Evolutionary conservation across 2,329 filamentous ascomycete genomes (phyloP), one percentile per base, ranked within the genome.

Genomic region (Cladosporium velox): DNA sequence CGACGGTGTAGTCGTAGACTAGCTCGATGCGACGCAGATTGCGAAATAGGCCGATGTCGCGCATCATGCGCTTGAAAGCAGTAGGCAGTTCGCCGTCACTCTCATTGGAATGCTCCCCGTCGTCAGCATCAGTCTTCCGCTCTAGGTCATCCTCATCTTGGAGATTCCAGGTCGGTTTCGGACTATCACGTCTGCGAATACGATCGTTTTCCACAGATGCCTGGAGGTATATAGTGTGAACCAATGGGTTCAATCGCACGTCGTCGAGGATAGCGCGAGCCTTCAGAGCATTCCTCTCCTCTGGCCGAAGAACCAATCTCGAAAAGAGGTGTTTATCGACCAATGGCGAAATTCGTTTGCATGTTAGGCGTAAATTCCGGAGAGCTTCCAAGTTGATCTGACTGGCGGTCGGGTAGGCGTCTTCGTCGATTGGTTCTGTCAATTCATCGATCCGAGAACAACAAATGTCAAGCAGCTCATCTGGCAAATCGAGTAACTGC

Each of bases 21-120:
- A 61, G n/a, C 41, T 61, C 59, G 14, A 61, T 21, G 41, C 38
- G 41, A 8, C 41, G 38, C 14, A 61, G 44, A 14, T 51, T 61
- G 15, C 21, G 18, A 41, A 61, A 51, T 4, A 35, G 18, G 12
- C 59, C 59, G 15, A 61, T 61, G 28, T n/a, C 26, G 18, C 21
- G 2, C 26, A 61, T 12, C 41, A 49, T n/a, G 21, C 41, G 38
- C 10, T 61, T 61, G 44, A 61, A 61, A 21, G 59, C 24, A n/a
- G 38, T 15, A 32, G 59, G 32, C 2, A 61, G 14, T 35, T 51
- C 41, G 10, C 59, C 59, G 10, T 32, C 41, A 8, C 15, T 28
- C 14, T 49, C 59, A 12, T 24, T 10, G 2, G 41, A 11, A 26
- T 51, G 28, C 15, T 61, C 26, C 28, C 32, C 41, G 14, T 51